phyloP scores from a whole-genome alignment of 192 early-diverging fungal genomes.

The Coemansia reversa region DNA sequence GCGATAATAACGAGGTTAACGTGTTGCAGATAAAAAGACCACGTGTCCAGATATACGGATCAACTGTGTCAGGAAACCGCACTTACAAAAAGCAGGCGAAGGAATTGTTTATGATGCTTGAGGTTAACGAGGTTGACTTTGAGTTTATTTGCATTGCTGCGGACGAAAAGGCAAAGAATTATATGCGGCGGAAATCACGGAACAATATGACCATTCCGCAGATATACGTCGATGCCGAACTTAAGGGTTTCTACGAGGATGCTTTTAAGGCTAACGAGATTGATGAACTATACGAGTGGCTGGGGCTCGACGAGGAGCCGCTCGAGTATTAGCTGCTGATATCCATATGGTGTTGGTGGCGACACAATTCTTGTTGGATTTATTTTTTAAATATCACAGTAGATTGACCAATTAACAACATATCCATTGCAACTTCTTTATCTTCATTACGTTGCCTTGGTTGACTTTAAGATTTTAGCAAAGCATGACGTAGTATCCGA shows the following conservation, averaged over 20 bases:
- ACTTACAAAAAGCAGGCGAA: slow-evolving; percentile 48
- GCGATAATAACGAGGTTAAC: slow-evolving; percentile 10
- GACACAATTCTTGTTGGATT: too few species aligned
- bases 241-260: slow-evolving; percentile 53
- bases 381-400: too few species aligned
- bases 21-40: slow-evolving; percentile 22
- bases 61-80: slow-evolving; percentile 52
- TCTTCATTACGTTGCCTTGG: too few species aligned
- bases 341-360: background rate
- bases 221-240: slow-evolving; percentile 55
- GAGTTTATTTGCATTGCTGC: slow-evolving; percentile 56
- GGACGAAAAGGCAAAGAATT: slow-evolving; percentile 54
- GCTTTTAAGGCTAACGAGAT: slow-evolving; percentile 52
- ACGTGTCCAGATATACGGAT: slow-evolving; percentile 52
- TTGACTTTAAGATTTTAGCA: too few species aligned
- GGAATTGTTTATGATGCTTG: slow-evolving; percentile 51
- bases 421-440: too few species aligned
- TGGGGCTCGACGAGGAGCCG: slow-evolving; percentile 56
- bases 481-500: too few species aligned
- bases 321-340: slow-evolving; percentile 23
- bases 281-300: slow-evolving; percentile 52
- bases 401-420: too few species aligned
- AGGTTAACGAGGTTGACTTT: slow-evolving; percentile 55
- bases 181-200: slow-evolving; percentile 53
- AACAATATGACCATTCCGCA: slow-evolving; percentile 55